Conservation (phyloP, 768 basidiomycete genomes). For the Pleurotus eryngii region DNA sequence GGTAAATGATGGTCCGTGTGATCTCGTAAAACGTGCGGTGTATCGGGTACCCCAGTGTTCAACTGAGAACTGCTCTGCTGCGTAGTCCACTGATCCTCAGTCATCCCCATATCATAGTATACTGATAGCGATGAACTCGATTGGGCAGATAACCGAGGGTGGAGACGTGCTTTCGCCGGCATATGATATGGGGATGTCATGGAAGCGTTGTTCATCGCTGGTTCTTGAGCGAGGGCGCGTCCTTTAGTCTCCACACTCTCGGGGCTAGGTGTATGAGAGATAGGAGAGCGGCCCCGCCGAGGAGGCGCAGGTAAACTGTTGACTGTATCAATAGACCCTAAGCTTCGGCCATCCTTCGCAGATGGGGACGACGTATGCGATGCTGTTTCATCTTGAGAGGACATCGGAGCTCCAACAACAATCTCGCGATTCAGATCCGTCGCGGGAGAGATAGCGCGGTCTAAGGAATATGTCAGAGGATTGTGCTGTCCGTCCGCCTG, state of each 20-base stretch:
- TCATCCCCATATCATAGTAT: too few species aligned
- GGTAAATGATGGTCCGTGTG: not conserved
- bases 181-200: too few species aligned
- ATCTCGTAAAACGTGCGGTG: too few species aligned
- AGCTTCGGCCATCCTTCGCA: conserved; percentile 16
- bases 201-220: too few species aligned
- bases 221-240: too few species aligned
- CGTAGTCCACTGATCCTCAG: too few species aligned
- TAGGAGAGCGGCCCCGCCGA: conserved; percentile 24
- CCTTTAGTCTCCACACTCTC: not conserved
- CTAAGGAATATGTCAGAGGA: not conserved
- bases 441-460: conserved; percentile 11
- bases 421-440: conserved; percentile 7
- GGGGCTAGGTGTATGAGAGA: conserved; percentile 13
- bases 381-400: not conserved
- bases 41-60: too few species aligned
- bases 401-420: not conserved
- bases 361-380: conserved; percentile 4
- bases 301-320: conserved; percentile 36
- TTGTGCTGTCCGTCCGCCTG: not conserved
- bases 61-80: too few species aligned
- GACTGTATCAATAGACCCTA: conserved; percentile 21
- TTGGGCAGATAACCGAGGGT: not conserved
- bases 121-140: not conserved
- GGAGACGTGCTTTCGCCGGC: too few species aligned